A percentile compares a stretch with the other conserved stretches of the same genome.
phyloP scores from a whole-genome alignment of 208 protist genomes.

The Trichomonas gallinae region DNA sequence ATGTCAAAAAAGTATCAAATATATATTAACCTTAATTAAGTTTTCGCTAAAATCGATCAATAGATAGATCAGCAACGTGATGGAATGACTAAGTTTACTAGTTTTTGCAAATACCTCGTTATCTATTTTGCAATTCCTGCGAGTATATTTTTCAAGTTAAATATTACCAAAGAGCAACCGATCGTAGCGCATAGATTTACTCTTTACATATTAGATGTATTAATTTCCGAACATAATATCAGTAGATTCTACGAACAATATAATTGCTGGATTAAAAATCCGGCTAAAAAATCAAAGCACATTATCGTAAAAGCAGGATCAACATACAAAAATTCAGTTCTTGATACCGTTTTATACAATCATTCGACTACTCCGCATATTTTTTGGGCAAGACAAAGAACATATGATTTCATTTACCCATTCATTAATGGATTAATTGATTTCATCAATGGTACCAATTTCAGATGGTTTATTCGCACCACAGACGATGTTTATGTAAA shows the following conservation, averaged over 20 bases:
- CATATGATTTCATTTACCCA: neutral
- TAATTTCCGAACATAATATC: neutral
- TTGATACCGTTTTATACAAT: neutral
- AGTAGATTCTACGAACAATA: neutral
- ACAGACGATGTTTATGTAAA: neutral
- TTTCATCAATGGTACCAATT: neutral
- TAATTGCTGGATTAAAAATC: neutral
- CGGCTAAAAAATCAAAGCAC: neutral
- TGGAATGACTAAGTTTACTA: too few species aligned
- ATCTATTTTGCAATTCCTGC: too few species aligned
- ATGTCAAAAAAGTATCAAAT: too few species aligned
- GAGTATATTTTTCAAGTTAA: too few species aligned
- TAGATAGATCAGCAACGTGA: too few species aligned
- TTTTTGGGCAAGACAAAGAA: neutral
- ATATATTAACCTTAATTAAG: too few species aligned
- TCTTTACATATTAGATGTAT: neutral
- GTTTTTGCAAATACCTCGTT: too few species aligned
- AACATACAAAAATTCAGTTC: neutral
- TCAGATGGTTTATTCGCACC: neutral
- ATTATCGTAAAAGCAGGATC: neutral
- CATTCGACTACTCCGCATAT: neutral
- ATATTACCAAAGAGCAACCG: too few species aligned
- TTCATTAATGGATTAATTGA: neutral
- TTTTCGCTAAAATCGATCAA: too few species aligned
- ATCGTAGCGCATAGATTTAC: neutral